Base-by-base conservation (phyloP, 108 stramenopile genomes). In the Phaeodactylum tricornutum region DNA sequence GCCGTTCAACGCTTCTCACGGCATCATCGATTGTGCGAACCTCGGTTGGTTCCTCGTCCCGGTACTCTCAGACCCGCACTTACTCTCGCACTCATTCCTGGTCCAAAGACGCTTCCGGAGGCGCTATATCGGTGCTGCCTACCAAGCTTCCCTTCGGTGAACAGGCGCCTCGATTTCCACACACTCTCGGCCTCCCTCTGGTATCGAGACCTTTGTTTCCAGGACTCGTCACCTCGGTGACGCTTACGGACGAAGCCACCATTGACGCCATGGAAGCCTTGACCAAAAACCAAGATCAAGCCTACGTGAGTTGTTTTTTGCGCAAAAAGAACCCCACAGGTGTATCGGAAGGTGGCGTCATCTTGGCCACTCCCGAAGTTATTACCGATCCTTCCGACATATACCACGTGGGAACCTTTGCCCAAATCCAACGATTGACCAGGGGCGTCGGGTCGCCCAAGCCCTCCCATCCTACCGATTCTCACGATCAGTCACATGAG, bases 341-440 rank as follows among this genome's bases (percentile, higher is more conserved):
- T 28, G 64, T 84, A 14, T 55, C 71, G 17, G 81, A 87, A 46
- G 79, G 77, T 23, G 71, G 77, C 9, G 67, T 81, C 3, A 41
- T 85, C 2, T 44, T 75, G 21, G 64, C 67, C 2, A 69, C 69
- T 14, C 87, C 85, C 54, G 92, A 93, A 55, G 55, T 84, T 2
- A 86, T 86, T 29, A 71, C 72, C 1, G 64, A 74, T 54, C 53
- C 77, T 15, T 50, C 65, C 9, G 79, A 91, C 34, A 54, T 92
- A 45, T 86, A 86, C 53, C 50, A 57, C 4, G 81, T 81, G 3
- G 91, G 91, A 44, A 87, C 86, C 1, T 86, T 92, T 67, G 86
- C 86, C 2, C 84, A 92, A 51, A 79, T 92, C 30, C 78, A 83
- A 31, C 55, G 77, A 22, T 54, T 87, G 57, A 76, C 63, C 2